Percentiles rank a stretch among this genome's conserved stretches.
phyloP scores from a whole-genome alignment of 2,329 filamentous ascomycete species.

The Fusarium caatingaense region DNA sequence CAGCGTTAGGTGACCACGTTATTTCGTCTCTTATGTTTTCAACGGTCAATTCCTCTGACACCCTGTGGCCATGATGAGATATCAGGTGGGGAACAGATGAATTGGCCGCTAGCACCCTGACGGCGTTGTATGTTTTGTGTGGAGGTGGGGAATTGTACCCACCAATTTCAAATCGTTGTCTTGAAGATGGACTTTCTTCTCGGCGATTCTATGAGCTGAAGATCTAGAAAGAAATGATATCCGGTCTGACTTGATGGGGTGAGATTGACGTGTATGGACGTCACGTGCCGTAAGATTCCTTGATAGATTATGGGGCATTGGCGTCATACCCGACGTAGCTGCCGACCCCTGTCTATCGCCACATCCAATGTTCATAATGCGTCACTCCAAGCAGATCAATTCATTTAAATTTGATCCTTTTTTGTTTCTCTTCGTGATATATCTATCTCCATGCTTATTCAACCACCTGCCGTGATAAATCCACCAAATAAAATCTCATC shows the following conservation, averaged over 20 bases:
- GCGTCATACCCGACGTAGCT: slow-evolving; percentile 8
- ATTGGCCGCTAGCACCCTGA: too few relatives aligned
- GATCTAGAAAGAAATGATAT: not conserved
- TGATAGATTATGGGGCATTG: slow-evolving; percentile 6
- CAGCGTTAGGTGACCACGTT: too few relatives aligned
- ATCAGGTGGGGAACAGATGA: too few relatives aligned
- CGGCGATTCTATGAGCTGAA: not conserved
- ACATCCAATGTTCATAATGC: not conserved
- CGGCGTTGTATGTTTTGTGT: not conserved
- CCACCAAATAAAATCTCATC: not conserved
- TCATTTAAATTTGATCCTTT: not conserved
- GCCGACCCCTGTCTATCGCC: slow-evolving; percentile 1
- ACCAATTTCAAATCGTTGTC: not conserved
- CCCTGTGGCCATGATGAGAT: not conserved
- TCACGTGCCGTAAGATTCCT: not conserved
- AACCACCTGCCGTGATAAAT: accelerated
- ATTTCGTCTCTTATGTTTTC: too few relatives aligned
- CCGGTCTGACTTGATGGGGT: not conserved
- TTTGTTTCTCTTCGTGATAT: accelerated
- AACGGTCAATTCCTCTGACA: too few relatives aligned
- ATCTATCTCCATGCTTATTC: accelerated
- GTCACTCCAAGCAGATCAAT: not conserved
- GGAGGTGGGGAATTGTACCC: not conserved
- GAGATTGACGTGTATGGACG: not conserved
- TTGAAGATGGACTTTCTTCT: not conserved